A percentile compares a stretch with the other conserved stretches of the same genome.
These are phyloP conservation scores for Xylaria sp. DNA, from an alignment of 2,329 filamentous ascomycete genomes.

Conservation along the genomic window DNA sequence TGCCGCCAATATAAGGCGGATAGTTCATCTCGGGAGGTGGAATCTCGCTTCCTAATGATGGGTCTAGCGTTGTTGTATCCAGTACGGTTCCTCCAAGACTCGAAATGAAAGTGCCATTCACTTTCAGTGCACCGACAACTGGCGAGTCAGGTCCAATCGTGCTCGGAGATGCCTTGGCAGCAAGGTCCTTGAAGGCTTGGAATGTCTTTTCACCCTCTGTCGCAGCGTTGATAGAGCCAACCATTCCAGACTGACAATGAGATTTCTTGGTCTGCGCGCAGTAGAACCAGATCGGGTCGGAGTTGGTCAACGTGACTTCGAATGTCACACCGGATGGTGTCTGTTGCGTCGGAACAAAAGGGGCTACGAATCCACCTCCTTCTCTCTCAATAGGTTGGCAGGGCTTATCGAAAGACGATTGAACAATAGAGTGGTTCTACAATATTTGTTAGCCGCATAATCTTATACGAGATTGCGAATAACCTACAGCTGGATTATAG, in stretches of 20 bases:
- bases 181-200: slow-evolving; percentile 51
- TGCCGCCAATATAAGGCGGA: slow-evolving; percentile 46
- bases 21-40: slow-evolving; percentile 45
- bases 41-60: slow-evolving; percentile 41
- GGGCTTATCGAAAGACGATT: slow-evolving; percentile 54
- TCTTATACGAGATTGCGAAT: neutral
- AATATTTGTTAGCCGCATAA: slow-evolving; percentile 1
- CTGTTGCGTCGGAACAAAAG: slow-evolving; percentile 51
- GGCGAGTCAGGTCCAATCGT: slow-evolving; percentile 51
- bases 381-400: slow-evolving; percentile 51
- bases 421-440: slow-evolving; percentile 53
- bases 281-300: slow-evolving; percentile 54
- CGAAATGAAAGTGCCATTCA: slow-evolving; percentile 49
- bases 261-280: slow-evolving; percentile 50
- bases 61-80: slow-evolving; percentile 44
- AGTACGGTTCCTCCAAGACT: slow-evolving; percentile 47
- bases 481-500: slow-evolving; percentile 49
- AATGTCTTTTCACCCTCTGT: slow-evolving; percentile 51
- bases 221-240: slow-evolving; percentile 58
- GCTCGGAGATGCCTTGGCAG: slow-evolving; percentile 49
- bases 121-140: slow-evolving; percentile 50
- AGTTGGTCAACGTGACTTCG: slow-evolving; percentile 48
- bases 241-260: slow-evolving; percentile 58
- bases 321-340: slow-evolving; percentile 50
- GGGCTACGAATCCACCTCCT: slow-evolving; percentile 52